phyloP scores from a whole-genome alignment of 345 rosid species.

The Citropsis articulata region DNA sequence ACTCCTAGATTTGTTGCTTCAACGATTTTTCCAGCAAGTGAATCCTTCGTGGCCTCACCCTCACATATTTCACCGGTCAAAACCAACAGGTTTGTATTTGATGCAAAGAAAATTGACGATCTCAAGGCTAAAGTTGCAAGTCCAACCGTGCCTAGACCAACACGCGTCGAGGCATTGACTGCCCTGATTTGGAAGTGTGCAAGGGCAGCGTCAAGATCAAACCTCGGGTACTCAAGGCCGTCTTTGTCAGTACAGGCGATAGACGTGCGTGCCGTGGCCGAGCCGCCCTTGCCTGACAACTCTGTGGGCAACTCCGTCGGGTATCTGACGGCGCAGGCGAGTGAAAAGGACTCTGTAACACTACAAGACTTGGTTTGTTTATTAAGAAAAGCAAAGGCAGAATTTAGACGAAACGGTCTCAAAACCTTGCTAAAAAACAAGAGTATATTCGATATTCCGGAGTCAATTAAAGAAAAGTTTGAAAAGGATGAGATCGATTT shows the following conservation, averaged over 20 bases:
- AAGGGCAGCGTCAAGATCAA: constrained; percentile 2
- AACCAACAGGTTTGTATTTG: constrained; percentile 14
- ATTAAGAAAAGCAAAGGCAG: constrained; percentile 22
- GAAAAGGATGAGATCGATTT: constrained; percentile 22
- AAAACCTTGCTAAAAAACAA: not conserved
- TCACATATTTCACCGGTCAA: not conserved
- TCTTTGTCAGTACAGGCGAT: not conserved
- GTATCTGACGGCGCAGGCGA: constrained; percentile 20
- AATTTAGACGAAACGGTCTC: constrained; percentile 15
- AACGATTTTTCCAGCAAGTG: not conserved
- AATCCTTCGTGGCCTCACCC: not conserved
- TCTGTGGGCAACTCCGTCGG: constrained; percentile 9
- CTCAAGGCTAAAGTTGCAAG: constrained; percentile 23
- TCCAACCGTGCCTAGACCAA: constrained; percentile 9
- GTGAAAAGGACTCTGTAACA: constrained; percentile 18
- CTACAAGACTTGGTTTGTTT: constrained; percentile 19
- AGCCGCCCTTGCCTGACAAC: not conserved
- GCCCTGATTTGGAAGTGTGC: constrained; percentile 29
- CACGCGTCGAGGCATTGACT: constrained; percentile 31
- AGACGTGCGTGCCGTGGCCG: not conserved
- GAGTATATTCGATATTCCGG: not conserved
- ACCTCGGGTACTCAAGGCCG: not conserved
- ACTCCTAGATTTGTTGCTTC: not conserved
- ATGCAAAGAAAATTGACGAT: constrained; percentile 19
- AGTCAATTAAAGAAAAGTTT: constrained; percentile 15